These are phyloP conservation scores for Gentiana straminea DNA, from an alignment of 257 asterid species.

Conservation along the genomic window DNA sequence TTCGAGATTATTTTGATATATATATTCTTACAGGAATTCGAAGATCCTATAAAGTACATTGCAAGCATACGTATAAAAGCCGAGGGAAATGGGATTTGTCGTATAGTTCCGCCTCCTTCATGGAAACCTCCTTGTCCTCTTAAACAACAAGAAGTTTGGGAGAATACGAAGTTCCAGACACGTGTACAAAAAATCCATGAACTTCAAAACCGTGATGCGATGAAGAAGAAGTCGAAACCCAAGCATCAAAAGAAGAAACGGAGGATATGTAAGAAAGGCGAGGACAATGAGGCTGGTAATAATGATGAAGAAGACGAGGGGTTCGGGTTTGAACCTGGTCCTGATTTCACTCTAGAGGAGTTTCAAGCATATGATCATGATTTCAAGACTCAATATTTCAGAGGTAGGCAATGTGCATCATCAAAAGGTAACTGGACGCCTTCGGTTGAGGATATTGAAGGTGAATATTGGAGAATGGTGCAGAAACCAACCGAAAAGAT, in stretches of 20 bases:
- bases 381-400: constrained; percentile 71
- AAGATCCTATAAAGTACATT: constrained; percentile 71
- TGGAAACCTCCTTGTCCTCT: constrained; percentile 95
- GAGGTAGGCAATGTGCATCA: constrained; percentile 16
- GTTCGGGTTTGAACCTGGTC: constrained; percentile 97
- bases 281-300: constrained; percentile 19
- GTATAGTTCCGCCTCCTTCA: constrained; percentile 90
- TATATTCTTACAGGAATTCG: constrained; percentile 47
- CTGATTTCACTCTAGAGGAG: constrained; percentile 63
- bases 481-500: constrained; percentile 90
- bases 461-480: constrained; percentile 92
- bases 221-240: constrained; percentile 41
- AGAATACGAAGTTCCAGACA: constrained; percentile 55
- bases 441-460: constrained; percentile 55
- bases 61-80: constrained; percentile 82
- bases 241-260: constrained; percentile 59
- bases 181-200: constrained; percentile 87
- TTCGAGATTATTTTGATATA: background rate
- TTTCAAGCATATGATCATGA: constrained; percentile 79
- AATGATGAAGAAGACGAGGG: constrained; percentile 34
- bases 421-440: constrained; percentile 33
- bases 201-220: constrained; percentile 75
- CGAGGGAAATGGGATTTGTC: constrained; percentile 84
- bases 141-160: constrained; percentile 59
- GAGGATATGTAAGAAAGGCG: constrained; percentile 54